These are phyloP conservation scores for Rhodotorula graminis DNA, from an alignment of 768 basidiomycete species.

Conservation along the genomic window DNA sequence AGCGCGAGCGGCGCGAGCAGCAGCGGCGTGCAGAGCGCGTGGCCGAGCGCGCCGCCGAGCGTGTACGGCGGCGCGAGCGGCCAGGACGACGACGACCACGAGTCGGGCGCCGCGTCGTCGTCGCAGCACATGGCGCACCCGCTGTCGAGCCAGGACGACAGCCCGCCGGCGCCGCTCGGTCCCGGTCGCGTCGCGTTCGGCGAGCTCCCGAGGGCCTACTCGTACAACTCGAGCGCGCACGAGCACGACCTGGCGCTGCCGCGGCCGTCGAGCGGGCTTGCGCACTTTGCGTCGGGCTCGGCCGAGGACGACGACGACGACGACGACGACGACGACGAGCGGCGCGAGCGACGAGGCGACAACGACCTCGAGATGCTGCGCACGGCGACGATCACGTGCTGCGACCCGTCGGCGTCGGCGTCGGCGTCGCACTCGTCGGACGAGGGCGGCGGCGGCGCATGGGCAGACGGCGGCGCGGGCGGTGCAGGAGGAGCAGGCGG, in stretches of 20 bases:
- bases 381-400: constrained; percentile 13
- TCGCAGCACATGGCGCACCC: background rate
- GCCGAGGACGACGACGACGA: background rate
- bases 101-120: background rate
- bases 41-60: constrained; percentile 6
- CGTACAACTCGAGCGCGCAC: no score
- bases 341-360: background rate
- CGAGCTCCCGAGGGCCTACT: no score
- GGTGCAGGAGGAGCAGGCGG: background rate
- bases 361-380: constrained; percentile 12
- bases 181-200: no score
- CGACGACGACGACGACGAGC: background rate
- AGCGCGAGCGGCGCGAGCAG: background rate
- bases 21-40: background rate
- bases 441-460: background rate
- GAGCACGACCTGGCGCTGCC: no score
- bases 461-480: no score
- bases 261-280: background rate
- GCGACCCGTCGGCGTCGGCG: background rate
- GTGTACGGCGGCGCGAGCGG: background rate
- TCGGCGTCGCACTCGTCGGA: background rate
- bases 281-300: no score
- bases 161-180: background rate
- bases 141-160: background rate
- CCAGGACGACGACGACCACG: background rate